Percentiles rank a stretch among this genome's conserved stretches.
Evolutionary conservation across 1,284 basidiomycete genomes (phyloP).

Genomic region (Boletus smithii): DNA sequence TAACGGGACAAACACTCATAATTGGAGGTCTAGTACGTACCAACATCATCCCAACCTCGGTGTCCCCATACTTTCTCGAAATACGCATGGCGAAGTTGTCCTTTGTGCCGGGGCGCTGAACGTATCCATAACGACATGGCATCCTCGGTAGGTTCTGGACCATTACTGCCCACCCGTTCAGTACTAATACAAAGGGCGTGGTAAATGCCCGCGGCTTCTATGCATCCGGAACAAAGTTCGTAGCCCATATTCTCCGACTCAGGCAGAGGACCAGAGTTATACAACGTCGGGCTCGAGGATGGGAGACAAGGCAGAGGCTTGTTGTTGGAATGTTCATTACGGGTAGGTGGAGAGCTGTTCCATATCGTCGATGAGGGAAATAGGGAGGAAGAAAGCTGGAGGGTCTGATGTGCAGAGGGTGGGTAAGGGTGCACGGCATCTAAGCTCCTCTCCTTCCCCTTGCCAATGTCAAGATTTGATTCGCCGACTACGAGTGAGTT

Average conservation of each 20-base stretch:
- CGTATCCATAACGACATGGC: constrained; percentile 56
- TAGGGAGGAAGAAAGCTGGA: constrained; percentile 37
- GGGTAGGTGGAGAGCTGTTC: constrained; percentile 13
- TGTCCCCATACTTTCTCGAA: constrained; percentile 81
- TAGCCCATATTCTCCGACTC: constrained; percentile 52
- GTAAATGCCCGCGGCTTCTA: constrained; percentile 70
- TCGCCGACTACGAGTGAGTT: constrained; percentile 8
- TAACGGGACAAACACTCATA: not conserved
- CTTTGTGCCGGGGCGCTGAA: constrained; percentile 64
- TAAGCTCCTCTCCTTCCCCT: constrained; percentile 37
- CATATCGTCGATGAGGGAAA: constrained; percentile 35
- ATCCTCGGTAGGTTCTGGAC: constrained; percentile 44
- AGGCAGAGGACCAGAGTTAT: constrained; percentile 8
- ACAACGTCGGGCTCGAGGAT: constrained; percentile 21
- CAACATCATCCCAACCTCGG: constrained; percentile 81
- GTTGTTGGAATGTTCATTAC: constrained; percentile 31
- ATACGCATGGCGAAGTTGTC: constrained; percentile 77
- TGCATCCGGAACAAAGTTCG: constrained; percentile 78
- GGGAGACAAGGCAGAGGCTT: constrained; percentile 43
- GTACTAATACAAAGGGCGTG: constrained; percentile 67
- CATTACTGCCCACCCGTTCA: constrained; percentile 40
- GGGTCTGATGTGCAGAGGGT: constrained; percentile 22
- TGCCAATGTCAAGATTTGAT: constrained; percentile 18
- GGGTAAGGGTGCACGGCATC: constrained; percentile 24
- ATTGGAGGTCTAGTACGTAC: constrained; percentile 44